Conservation (phyloP, 192 early-diverging fungal genomes). For the Chytriomyces sp. region DNA sequence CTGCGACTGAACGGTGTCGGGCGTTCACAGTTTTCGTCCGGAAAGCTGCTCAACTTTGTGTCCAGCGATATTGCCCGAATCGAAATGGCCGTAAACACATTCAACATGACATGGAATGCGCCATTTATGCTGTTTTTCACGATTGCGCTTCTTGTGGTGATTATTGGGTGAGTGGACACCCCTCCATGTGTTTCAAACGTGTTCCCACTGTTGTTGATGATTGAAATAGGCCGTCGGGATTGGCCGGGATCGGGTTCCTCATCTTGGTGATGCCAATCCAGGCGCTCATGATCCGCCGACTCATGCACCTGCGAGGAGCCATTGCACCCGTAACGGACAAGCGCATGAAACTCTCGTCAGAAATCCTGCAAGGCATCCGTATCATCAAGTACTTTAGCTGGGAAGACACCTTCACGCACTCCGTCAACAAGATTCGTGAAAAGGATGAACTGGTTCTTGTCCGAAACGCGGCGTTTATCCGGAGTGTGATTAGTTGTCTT, state of each 20-base stretch:
- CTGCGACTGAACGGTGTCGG: conserved; percentile 56
- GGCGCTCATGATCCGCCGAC: conserved; percentile 38
- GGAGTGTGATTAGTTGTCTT: conserved; percentile 11
- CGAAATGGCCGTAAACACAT: conserved; percentile 12
- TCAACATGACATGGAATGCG: conserved; percentile 26
- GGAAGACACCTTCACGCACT: conserved; percentile 66
- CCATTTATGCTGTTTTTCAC: conserved; percentile 18
- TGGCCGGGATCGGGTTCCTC: conserved; percentile 15
- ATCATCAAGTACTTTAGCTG: conserved; percentile 80
- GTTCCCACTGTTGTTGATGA: conserved; percentile 36
- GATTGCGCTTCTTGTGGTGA: conserved; percentile 16
- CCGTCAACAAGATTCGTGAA: conserved; percentile 59
- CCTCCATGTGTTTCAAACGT: too few species aligned
- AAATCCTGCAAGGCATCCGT: conserved; percentile 73
- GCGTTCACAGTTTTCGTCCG: conserved; percentile 61
- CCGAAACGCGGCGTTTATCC: conserved; percentile 8
- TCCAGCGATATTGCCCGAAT: conserved; percentile 73
- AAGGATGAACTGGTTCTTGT: conserved; percentile 38
- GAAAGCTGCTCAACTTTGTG: conserved; percentile 71
- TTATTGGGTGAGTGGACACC: conserved; percentile 18
- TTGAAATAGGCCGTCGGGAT: background rate
- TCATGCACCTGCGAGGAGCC: conserved; percentile 43
- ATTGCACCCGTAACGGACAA: conserved; percentile 68
- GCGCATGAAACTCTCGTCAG: conserved; percentile 73
- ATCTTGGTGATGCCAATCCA: conserved; percentile 36